phyloP scores from a whole-genome alignment of 2,329 filamentous ascomycete genomes.

The Mycosphaerella sp. region DNA sequence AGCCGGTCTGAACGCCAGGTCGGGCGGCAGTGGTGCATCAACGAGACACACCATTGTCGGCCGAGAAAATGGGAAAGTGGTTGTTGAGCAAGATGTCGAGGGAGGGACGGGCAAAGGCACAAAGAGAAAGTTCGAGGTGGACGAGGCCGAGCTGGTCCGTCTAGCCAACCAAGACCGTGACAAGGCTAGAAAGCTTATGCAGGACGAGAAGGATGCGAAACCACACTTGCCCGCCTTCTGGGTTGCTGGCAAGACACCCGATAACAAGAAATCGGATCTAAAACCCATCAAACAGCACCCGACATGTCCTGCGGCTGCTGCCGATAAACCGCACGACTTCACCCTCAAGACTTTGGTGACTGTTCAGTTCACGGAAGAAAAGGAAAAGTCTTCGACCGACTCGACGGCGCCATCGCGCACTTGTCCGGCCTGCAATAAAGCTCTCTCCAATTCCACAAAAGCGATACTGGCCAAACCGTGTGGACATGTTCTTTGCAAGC shows the following conservation, averaged over 20 bases:
- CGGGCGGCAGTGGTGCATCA: slow-evolving; percentile 33
- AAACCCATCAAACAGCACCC: slow-evolving; percentile 54
- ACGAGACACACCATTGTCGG: slow-evolving; percentile 42
- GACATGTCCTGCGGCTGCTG: slow-evolving; percentile 63
- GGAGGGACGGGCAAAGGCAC: slow-evolving; percentile 36
- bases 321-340: slow-evolving; percentile 62
- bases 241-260: slow-evolving; percentile 77
- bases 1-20: slow-evolving; percentile 49
- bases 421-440: slow-evolving; percentile 83
- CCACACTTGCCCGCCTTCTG: slow-evolving; percentile 81
- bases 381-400: slow-evolving; percentile 52
- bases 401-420: slow-evolving; percentile 43
- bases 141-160: slow-evolving; percentile 66
- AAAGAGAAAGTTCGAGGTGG: slow-evolving; percentile 73
- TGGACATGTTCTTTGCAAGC: slow-evolving; percentile 84
- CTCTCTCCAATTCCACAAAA: slow-evolving; percentile 71
- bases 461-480: slow-evolving; percentile 80
- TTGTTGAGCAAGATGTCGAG: slow-evolving; percentile 26
- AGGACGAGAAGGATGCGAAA: slow-evolving; percentile 57
- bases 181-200: slow-evolving; percentile 61
- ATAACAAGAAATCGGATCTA: slow-evolving; percentile 42
- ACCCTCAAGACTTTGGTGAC: slow-evolving; percentile 71
- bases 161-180: slow-evolving; percentile 64
- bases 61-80: slow-evolving; percentile 33
- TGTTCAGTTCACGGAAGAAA: slow-evolving; percentile 70